Conservation (phyloP, 169 alveolate species). For the Eimeria falciformis region DNA sequence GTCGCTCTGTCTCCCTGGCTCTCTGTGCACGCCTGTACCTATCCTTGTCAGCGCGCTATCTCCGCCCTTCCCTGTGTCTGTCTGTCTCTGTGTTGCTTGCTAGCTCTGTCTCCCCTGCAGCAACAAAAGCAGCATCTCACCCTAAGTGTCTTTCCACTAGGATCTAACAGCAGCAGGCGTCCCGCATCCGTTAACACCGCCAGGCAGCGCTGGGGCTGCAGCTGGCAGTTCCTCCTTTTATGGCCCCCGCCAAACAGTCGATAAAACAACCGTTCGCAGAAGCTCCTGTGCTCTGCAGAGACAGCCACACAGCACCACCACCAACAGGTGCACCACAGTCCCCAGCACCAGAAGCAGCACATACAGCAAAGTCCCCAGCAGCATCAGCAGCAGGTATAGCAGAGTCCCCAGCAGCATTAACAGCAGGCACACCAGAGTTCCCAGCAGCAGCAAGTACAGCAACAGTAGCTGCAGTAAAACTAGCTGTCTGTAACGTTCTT, state of each 20-base stretch:
- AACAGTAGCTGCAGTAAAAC: too few species aligned
- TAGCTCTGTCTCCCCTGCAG: too few species aligned
- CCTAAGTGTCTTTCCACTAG: constrained; percentile 21
- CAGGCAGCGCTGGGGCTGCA: constrained; percentile 73
- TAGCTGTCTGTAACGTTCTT: too few species aligned
- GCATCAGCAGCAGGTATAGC: too few species aligned
- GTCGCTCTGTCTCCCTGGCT: not conserved
- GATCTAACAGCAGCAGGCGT: constrained; percentile 59
- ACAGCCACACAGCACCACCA: not conserved
- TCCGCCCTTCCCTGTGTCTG: not conserved
- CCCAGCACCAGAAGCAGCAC: too few species aligned
- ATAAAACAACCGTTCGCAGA: constrained; percentile 53
- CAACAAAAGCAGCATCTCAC: too few species aligned
- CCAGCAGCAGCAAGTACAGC: too few species aligned
- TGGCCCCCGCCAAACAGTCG: constrained; percentile 44
- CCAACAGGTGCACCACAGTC: not conserved
- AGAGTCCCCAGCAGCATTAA: not conserved
- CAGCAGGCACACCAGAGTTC: not conserved
- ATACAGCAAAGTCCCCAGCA: too few species aligned
- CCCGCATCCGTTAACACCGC: constrained; percentile 46
- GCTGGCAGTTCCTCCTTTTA: constrained; percentile 55
- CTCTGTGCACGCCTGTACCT: not conserved
- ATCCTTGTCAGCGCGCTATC: too few species aligned
- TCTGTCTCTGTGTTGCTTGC: not conserved
- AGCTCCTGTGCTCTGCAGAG: constrained; percentile 53